Percentiles rank a stretch among this genome's conserved stretches.
These are phyloP conservation scores for Pelargonium myrrhifolium DNA, from an alignment of 441 rosid genomes.

Conservation along the genomic window DNA sequence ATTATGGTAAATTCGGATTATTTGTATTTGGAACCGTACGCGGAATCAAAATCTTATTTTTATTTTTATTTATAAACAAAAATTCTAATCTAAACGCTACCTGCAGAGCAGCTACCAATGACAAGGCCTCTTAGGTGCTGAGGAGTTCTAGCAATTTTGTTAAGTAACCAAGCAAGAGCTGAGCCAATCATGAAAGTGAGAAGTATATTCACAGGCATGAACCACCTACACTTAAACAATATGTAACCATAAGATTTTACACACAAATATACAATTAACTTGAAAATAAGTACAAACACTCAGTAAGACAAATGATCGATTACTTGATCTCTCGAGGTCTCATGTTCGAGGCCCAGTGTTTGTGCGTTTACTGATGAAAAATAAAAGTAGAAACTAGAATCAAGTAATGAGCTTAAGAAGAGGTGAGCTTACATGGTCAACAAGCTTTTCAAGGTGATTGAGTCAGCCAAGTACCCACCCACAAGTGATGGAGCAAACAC, in stretches of 20 bases:
- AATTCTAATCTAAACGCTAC: conserved; percentile 5
- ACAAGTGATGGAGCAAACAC: conserved; percentile 28
- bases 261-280: too few relatives aligned
- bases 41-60: too few relatives aligned
- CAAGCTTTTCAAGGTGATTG: conserved; percentile 27
- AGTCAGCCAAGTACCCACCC: conserved; percentile 19
- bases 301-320: too few relatives aligned
- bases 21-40: too few relatives aligned
- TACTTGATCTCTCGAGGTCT: too few relatives aligned
- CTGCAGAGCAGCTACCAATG: conserved; percentile 36
- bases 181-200: conserved; percentile 31
- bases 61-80: too few relatives aligned
- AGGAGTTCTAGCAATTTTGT: conserved; percentile 30
- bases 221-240: conserved; percentile 31
- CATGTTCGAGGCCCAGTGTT: too few relatives aligned
- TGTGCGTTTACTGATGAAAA: too few relatives aligned
- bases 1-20: too few relatives aligned
- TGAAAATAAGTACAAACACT: too few relatives aligned
- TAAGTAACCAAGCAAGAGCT: conserved; percentile 32
- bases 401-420: neutral
- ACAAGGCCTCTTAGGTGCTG: conserved; percentile 30
- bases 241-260: neutral
- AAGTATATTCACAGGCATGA: conserved; percentile 38
- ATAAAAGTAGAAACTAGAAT: too few relatives aligned
- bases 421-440: conserved; percentile 17